phyloP scores from a whole-genome alignment of 345 rosid genomes.

The Murraya paniculata region DNA sequence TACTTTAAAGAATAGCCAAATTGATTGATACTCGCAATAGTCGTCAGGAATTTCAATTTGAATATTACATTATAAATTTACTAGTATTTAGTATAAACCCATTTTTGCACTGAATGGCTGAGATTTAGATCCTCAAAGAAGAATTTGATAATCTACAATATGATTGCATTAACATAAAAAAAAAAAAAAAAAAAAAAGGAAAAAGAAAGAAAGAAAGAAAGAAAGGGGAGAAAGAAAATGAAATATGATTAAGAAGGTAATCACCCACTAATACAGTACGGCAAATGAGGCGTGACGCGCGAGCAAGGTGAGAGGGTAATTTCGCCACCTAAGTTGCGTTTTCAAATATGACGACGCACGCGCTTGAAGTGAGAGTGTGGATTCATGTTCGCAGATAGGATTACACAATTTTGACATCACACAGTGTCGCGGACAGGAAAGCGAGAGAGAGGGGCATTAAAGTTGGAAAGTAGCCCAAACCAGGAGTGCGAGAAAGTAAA shows the following conservation, averaged over 20 bases:
- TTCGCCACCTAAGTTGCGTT: neutral
- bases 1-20: neutral
- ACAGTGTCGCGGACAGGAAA: neutral
- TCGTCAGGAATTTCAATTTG: too few relatives aligned
- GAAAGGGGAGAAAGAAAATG: too few relatives aligned
- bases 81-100: too few relatives aligned
- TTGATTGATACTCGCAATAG: too few relatives aligned
- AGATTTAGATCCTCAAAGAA: neutral
- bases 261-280: too few relatives aligned
- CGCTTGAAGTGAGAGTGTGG: conserved; percentile 13
- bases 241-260: too few relatives aligned
- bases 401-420: conserved; percentile 5
- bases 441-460: neutral
- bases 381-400: neutral
- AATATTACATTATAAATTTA: too few relatives aligned
- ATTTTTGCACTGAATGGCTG: neutral
- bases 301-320: neutral
- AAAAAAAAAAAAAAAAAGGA: too few relatives aligned
- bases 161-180: too few relatives aligned
- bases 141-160: neutral
- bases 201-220: too few relatives aligned
- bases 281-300: too few relatives aligned
- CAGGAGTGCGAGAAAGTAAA: neutral
- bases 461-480: neutral
- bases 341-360: conserved; percentile 6